Percentiles rank a stretch among this genome's conserved stretches.
Conservation (phyloP, 805 yeast species). For the Kazachstania kunashirensis region DNA sequence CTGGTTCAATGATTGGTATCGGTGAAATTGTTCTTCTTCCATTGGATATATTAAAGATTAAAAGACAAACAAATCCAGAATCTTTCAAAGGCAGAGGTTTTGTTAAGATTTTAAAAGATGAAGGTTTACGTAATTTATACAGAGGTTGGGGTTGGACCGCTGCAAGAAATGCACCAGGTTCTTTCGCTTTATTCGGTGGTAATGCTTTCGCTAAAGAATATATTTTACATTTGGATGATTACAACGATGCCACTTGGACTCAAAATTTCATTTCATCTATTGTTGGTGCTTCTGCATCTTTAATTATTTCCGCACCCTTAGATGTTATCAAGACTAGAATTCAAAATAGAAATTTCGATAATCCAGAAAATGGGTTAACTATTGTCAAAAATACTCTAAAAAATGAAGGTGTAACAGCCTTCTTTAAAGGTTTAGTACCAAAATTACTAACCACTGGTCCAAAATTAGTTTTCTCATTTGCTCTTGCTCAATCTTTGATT, state of each 20-base stretch:
- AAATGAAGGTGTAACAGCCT: slow-evolving; percentile 82
- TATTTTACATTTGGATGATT: slow-evolving; percentile 76
- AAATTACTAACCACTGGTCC: slow-evolving; percentile 97
- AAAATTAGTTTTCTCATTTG: slow-evolving; percentile 94
- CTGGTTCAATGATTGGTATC: slow-evolving; percentile 94
- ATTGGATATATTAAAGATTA: slow-evolving; percentile 90
- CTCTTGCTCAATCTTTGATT: slow-evolving; percentile 91
- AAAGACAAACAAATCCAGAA: slow-evolving; percentile 99
- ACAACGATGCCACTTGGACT: slow-evolving; percentile 84
- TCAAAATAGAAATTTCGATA: slow-evolving; percentile 91
- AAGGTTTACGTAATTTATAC: slow-evolving; percentile 77
- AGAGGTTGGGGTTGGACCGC: slow-evolving; percentile 99
- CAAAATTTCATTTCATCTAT: slow-evolving; percentile 94
- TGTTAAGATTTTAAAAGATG: slow-evolving; percentile 73
- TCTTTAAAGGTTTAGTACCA: slow-evolving; percentile 95
- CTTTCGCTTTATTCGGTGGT: slow-evolving; percentile 96
- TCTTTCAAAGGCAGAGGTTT: slow-evolving; percentile 98
- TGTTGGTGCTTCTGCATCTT: slow-evolving; percentile 92
- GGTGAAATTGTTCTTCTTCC: slow-evolving; percentile 96
- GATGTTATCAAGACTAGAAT: slow-evolving; percentile 98
- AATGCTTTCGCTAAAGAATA: slow-evolving; percentile 98
- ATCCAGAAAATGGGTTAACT: slow-evolving; percentile 87
- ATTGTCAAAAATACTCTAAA: slow-evolving; percentile 87
- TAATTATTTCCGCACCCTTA: slow-evolving; percentile 93
- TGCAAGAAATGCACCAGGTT: slow-evolving; percentile 99